Conservation (phyloP, 768 basidiomycete species). For the Mycena olivaceomarginata region DNA sequence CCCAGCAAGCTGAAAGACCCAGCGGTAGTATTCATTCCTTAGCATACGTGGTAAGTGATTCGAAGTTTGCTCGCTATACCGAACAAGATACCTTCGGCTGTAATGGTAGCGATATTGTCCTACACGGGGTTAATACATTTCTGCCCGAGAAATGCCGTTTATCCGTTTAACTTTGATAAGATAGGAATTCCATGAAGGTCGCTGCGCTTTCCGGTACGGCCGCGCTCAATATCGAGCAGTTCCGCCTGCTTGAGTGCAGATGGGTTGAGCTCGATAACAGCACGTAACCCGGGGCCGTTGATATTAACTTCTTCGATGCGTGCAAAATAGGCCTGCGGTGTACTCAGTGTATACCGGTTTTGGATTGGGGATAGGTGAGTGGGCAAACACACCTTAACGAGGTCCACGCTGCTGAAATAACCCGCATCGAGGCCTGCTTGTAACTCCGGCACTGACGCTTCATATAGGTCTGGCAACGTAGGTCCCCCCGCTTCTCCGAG, state of each 20-base stretch:
- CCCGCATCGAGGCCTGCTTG: slow-evolving; percentile 70
- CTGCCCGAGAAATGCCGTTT: slow-evolving; percentile 1
- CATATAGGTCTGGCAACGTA: slow-evolving; percentile 72
- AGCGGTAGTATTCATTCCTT: slow-evolving; percentile 62
- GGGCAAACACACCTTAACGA: slow-evolving; percentile 68
- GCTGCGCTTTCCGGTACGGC: not conserved
- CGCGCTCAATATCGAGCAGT: slow-evolving; percentile 5
- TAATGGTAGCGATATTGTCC: slow-evolving; percentile 47
- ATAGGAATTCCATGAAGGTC: slow-evolving; percentile 72
- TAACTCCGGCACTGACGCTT: slow-evolving; percentile 74
- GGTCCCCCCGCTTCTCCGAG: not conserved
- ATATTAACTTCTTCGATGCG: slow-evolving; percentile 8
- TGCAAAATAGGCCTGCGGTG: slow-evolving; percentile 9
- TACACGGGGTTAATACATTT: slow-evolving; percentile 56
- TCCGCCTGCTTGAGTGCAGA: slow-evolving; percentile 8
- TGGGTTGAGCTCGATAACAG: slow-evolving; percentile 2
- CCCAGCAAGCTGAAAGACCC: slow-evolving; percentile 59
- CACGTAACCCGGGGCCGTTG: slow-evolving; percentile 6
- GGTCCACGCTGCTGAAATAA: slow-evolving; percentile 74
- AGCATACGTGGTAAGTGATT: slow-evolving; percentile 21
- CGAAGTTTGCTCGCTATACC: slow-evolving; percentile 9
- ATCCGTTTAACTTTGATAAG: slow-evolving; percentile 43
- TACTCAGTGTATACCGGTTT: slow-evolving; percentile 9
- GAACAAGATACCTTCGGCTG: slow-evolving; percentile 7
- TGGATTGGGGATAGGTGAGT: slow-evolving; percentile 4